A percentile compares a stretch with the other conserved stretches of the same genome.
These are phyloP conservation scores for Whalleya microplaca DNA, from an alignment of 2,329 filamentous ascomycete species.

Conservation along the genomic window DNA sequence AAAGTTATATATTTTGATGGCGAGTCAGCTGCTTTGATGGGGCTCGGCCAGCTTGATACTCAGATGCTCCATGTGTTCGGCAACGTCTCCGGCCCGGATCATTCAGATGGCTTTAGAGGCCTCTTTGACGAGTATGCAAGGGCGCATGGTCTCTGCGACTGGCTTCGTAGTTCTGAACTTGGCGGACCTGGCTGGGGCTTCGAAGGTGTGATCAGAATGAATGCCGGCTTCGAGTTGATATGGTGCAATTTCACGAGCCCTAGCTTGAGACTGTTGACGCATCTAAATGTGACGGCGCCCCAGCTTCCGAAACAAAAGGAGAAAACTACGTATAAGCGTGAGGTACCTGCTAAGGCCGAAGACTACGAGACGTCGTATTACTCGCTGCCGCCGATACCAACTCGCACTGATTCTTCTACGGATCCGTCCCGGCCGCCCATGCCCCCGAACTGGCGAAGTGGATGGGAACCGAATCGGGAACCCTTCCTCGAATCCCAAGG, in stretches of 20 bases:
- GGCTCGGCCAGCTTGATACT: slow-evolving; percentile 48
- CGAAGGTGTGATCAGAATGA: slow-evolving; percentile 55
- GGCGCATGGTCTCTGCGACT: slow-evolving; percentile 50
- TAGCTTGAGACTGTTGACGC: slow-evolving; percentile 46
- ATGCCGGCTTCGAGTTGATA: slow-evolving; percentile 56
- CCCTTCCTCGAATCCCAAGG: slow-evolving; percentile 45
- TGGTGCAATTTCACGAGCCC: slow-evolving; percentile 54
- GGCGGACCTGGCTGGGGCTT: slow-evolving; percentile 51
- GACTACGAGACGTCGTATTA: slow-evolving; percentile 36
- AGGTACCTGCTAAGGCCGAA: neutral
- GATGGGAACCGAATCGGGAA: slow-evolving; percentile 35
- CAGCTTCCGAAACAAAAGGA: slow-evolving; percentile 31
- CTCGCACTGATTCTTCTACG: slow-evolving; percentile 39
- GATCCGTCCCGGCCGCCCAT: slow-evolving; percentile 40
- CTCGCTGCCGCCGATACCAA: slow-evolving; percentile 42
- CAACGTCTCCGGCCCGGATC: slow-evolving; percentile 43
- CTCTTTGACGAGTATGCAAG: slow-evolving; percentile 51
- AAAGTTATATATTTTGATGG: slow-evolving; percentile 55
- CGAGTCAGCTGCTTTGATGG: slow-evolving; percentile 52
- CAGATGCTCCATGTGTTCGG: slow-evolving; percentile 56
- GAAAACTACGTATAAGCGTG: slow-evolving; percentile 7
- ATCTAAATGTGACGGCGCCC: slow-evolving; percentile 51
- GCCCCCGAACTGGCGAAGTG: slow-evolving; percentile 42
- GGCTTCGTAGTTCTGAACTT: slow-evolving; percentile 45
- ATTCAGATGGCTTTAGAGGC: slow-evolving; percentile 35